Evolutionary conservation across 306 rosid genomes (phyloP), one percentile per base, ranked within the genome.

Genomic region (Cicer yamashitae): DNA sequence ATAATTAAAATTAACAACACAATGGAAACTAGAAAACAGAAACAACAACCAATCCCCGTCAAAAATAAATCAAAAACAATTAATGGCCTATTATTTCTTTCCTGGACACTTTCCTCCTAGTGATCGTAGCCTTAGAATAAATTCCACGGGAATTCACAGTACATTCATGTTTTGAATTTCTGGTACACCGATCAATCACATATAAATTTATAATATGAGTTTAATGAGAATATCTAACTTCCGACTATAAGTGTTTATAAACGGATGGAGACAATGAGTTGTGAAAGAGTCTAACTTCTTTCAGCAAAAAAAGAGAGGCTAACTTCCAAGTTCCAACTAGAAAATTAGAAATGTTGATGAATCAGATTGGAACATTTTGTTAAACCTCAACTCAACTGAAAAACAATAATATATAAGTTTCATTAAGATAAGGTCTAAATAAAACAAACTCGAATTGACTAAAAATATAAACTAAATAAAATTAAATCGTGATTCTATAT

Each of bases 181-280:
- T 12, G 66, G 44, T 60, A 18, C 66, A 60, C 66, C 66, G 0
- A 60, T 59, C 66, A 30, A 59, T 60, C 66, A 60, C 43, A 25
- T 58, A 58, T 6, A 25, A 25, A 22, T 58, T 58, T 25, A 30
- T 3, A 30, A 25, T 2, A 30, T 30, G 34, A 30, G 34, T 30
- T 30, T 30, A 30, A 30, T 30, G 34, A 2, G 41, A 25, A 12
- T 10, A 58, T 58, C 64, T 25, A 25, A 30, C 64, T 58, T 58
- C 39, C 8, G 8, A 13, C 7, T 6, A 7, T 5, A 44, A 34
- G 1, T 34, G 18, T 60, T 60, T 5, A 60, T 34, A 60, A 30
- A 60, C 10, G 67, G 44, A 14, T 60, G 45, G 44, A 34, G 20
- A 34, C 67, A 60, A 58, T 58, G 45, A 12, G 20, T 7, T 59